Conservation (phyloP, 1,284 basidiomycete genomes). For the Malassezia yamatoensis region DNA sequence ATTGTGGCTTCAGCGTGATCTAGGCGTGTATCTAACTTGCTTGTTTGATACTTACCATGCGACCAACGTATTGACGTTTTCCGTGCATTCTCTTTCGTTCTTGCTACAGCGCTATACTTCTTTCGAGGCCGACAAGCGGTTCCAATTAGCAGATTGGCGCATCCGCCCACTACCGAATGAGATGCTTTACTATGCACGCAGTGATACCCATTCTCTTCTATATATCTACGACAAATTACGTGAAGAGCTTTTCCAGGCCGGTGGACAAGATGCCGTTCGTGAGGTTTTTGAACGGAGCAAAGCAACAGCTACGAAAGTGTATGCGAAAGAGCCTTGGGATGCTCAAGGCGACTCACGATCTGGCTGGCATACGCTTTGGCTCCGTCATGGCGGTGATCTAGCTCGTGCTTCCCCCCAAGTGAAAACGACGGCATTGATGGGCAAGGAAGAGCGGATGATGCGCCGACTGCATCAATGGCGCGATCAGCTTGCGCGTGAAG, state of each 20-base stretch:
- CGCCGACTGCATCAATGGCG: constrained; percentile 72
- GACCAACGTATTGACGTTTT: constrained; percentile 62
- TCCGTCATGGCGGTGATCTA: constrained; percentile 49
- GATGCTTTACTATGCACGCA: constrained; percentile 84
- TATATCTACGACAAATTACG: constrained; percentile 88
- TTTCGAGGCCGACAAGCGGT: constrained; percentile 87
- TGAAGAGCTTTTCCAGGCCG: constrained; percentile 59
- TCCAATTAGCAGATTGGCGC: constrained; percentile 93
- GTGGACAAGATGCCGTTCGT: constrained; percentile 49
- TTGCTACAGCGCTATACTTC: constrained; percentile 82
- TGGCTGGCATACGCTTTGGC: constrained; percentile 40
- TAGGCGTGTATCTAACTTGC: constrained; percentile 84
- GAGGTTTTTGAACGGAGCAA: constrained; percentile 38
- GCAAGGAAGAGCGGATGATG: constrained; percentile 55
- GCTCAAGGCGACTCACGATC: constrained; percentile 29
- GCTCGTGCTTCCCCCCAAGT: constrained; percentile 25
- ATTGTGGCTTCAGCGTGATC: constrained; percentile 90
- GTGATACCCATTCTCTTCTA: constrained; percentile 88
- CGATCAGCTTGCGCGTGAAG: constrained; percentile 65
- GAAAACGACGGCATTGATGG: constrained; percentile 23
- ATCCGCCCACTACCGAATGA: constrained; percentile 75
- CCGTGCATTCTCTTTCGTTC: constrained; percentile 69
- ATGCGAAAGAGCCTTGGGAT: constrained; percentile 46
- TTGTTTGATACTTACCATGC: constrained; percentile 96
- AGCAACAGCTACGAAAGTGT: constrained; percentile 31